A percentile compares a stretch with the other conserved stretches of the same genome.
Evolutionary conservation across 176 grass and related monocot species (phyloP).

Genomic region (Oryza meyeriana): DNA sequence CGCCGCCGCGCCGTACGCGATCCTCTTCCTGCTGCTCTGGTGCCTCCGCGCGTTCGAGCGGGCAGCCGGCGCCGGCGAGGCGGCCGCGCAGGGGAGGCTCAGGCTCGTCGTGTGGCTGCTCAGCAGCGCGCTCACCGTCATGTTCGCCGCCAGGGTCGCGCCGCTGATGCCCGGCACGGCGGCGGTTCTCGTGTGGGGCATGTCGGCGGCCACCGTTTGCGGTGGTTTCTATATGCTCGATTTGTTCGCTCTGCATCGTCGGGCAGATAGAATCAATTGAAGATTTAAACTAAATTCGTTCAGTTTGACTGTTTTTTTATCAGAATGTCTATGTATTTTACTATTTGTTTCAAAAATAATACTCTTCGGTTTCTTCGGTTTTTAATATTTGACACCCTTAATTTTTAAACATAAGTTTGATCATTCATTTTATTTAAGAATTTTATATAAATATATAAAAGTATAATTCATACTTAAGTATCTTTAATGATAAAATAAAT

Average conservation of each 20-base stretch:
- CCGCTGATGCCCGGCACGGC: not conserved
- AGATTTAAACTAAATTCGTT: not conserved
- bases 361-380: too few species aligned
- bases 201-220: not conserved
- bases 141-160: not conserved
- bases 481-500: too few species aligned
- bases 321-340: not conserved
- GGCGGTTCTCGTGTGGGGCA: not conserved
- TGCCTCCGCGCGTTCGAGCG: not conserved
- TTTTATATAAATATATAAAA: too few species aligned
- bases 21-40: not conserved
- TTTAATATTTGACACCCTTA: too few species aligned
- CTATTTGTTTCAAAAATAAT: not conserved
- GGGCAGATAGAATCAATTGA: not conserved
- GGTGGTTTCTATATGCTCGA: not conserved
- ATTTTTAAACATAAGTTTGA: too few species aligned
- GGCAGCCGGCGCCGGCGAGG: not conserved
- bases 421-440: too few species aligned
- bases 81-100: not conserved
- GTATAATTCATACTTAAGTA: too few species aligned
- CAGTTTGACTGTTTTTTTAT: not conserved
- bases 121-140: not conserved
- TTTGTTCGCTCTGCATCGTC: not conserved
- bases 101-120: not conserved
- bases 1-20: not conserved